phyloP scores from a whole-genome alignment of 306 rosid genomes.

The Lathyrus oleraceus region DNA sequence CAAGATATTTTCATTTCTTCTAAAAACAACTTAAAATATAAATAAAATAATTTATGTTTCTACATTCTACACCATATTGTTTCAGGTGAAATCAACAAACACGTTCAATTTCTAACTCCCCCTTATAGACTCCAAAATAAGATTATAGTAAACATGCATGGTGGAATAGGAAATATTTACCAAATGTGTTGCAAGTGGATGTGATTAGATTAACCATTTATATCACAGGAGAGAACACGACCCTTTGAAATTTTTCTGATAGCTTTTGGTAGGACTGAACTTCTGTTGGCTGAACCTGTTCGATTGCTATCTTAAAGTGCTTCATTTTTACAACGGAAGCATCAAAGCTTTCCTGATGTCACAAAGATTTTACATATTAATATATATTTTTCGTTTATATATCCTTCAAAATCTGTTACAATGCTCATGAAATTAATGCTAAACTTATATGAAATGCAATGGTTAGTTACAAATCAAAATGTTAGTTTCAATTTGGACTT shows the following conservation, averaged over 20 bases:
- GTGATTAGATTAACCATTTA: conserved; percentile 39
- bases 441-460: no score
- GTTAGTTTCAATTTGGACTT: no score
- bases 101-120: conserved; percentile 1
- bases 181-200: conserved; percentile 39
- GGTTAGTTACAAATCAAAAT: no score
- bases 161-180: conserved; percentile 43
- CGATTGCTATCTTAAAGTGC: conserved; percentile 67
- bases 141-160: conserved; percentile 3
- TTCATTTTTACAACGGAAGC: conserved; percentile 69
- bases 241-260: conserved; percentile 72
- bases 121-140: conserved; percentile 24
- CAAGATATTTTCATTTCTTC: background rate
- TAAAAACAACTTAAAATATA: background rate
- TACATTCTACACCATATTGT: background rate
- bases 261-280: conserved; percentile 62
- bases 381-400: conserved; percentile 23
- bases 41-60: conserved; percentile 13
- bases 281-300: conserved; percentile 65
- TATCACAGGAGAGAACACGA: conserved; percentile 47
- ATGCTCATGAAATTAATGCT: no score
- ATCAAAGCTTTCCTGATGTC: conserved; percentile 62
- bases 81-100: background rate
- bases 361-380: conserved; percentile 16
- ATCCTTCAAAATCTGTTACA: no score